Evolutionary conservation across 1,139 yeast species (phyloP), one percentile per base, ranked within the genome.

Genomic region (Kodamaea suecica): DNA sequence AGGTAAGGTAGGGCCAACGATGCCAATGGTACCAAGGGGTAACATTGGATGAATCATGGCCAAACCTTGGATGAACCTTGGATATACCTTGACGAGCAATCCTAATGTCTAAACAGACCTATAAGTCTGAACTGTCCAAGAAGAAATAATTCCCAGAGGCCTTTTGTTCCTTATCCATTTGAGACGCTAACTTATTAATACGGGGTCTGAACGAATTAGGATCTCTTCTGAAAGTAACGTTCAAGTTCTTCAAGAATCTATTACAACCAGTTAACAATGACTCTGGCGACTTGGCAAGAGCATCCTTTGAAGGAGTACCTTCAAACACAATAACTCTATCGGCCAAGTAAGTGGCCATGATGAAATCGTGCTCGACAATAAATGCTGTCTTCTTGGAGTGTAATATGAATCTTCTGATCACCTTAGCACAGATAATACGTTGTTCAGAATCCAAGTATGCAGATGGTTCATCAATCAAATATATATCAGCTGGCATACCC

Each of bases 361-460:
- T 92, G 77, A 92, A 92, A 80, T 92, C 99, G 81, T 92, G 99
- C 82, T 92, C 99, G 42, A 92, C 99, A 53, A 92, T 74, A 60
- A 92, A 92, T 7, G 98, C 98, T 31, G 98, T 88, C 76, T 90
- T 92, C 73, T 92, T 90, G 50, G 97, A 80, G 62, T 92, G 98
- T 60, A 92, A 73, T 56, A 94, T 86, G 59, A 87, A 92, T 66
- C 96, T 84, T 77, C 97, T 85, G 57, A 92, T 94, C 49, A 92
- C 98, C 73, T 92, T 92, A 40, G 98, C 85, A 73, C 98, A 94
- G 51, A 92, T 84, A 59, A 92, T 87, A 87, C 99, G 97, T 69
- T 92, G 99, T 70, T 92, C 99, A 40, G 97, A 90, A 70, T 92
- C 98, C 63, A 92, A 78, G 68, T 92, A 92, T 26, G 98, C 99